A percentile compares a stretch with the other conserved stretches of the same genome.
phyloP scores from a whole-genome alignment of 805 yeast genomes.

The Kuraishia ogatae region DNA sequence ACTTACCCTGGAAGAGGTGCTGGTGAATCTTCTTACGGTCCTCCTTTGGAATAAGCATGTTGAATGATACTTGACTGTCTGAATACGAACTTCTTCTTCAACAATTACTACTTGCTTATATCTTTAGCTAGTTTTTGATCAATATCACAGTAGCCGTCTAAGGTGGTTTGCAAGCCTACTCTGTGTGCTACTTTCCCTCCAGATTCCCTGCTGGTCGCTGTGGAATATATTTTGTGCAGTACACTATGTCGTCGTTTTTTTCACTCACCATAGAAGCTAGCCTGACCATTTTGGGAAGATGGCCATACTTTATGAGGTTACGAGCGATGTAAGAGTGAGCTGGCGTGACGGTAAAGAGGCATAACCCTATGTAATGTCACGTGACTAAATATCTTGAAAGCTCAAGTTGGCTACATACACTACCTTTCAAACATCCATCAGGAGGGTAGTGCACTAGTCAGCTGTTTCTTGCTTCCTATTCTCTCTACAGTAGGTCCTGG shows the following conservation, averaged over 20 bases:
- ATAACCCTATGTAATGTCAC: not conserved
- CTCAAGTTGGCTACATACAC: too few species aligned
- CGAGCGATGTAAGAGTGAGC: not conserved
- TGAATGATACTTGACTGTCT: constrained; percentile 11
- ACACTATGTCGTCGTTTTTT: not conserved
- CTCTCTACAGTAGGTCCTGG: too few species aligned
- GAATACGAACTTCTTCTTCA: not conserved
- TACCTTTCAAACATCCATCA: too few species aligned
- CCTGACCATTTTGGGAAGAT: not conserved
- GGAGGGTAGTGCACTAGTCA: too few species aligned
- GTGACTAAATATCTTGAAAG: not conserved
- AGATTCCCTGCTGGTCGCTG: not conserved
- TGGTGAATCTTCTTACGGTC: constrained; percentile 99
- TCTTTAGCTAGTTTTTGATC: not conserved
- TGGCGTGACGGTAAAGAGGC: not conserved
- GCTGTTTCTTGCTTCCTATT: too few species aligned
- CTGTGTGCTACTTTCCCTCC: not conserved
- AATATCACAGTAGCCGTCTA: not conserved
- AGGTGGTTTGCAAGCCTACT: not conserved
- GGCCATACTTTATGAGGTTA: not conserved
- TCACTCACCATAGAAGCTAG: not conserved
- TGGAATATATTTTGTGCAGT: not conserved
- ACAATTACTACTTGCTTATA: not conserved
- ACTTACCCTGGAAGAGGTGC: constrained; percentile 97
- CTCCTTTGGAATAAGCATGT: constrained; percentile 98